Evolutionary conservation across 352 stramenopile genomes (phyloP), one percentile per base, ranked within the genome.

Genomic region (Pythium grandisporangium): DNA sequence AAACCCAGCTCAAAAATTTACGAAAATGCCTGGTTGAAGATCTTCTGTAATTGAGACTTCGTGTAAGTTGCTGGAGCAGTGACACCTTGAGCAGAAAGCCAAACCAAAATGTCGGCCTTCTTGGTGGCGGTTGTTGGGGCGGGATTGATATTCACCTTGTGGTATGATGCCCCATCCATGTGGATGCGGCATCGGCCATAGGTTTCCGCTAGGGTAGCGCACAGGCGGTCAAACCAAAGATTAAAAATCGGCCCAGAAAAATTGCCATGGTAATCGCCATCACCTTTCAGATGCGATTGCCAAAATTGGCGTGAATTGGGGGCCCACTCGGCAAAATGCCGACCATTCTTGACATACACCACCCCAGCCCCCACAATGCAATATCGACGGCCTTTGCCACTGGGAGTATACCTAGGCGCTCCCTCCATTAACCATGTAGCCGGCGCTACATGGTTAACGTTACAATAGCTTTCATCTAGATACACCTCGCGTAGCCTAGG

Each of bases 211-310:
- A 48, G 16, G 4, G 22, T 44, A 1, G 10, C 23, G 23, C 37
- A 47, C 20, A 48, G 16, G 12, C 43, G 37, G 14, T n/a, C 20
- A 27, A 54, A 54, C 38, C 47, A 54, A n/a, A 19, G 13, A 30
- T 54, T 39, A n/a, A 54, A 48, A 5, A 29, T 21, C 6, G 30
- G 16, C 6, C 30, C 32, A 14, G 34, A 30, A 24, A 54, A 48
- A 21, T 54, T 54, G 5, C 47, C 47, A 36, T 54, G 47, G 21
- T 54, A 54, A 33, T 54, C 30, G 20, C 36, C 37, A 24, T 39
- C 30, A 33, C 36, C 10, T 32, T 42, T 41, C 4, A n/a, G 12
- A n/a, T 35, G 19, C 17, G 35, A n/a, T 20, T 21, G 17, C 45
- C 37, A 46, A 4, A 11, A 38, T 13, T 42, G 16, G 3, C 40